A percentile compares a stretch with the other conserved stretches of the same genome.
phyloP scores from a whole-genome alignment of 169 alveolate genomes.

The Eimeria maxima region DNA sequence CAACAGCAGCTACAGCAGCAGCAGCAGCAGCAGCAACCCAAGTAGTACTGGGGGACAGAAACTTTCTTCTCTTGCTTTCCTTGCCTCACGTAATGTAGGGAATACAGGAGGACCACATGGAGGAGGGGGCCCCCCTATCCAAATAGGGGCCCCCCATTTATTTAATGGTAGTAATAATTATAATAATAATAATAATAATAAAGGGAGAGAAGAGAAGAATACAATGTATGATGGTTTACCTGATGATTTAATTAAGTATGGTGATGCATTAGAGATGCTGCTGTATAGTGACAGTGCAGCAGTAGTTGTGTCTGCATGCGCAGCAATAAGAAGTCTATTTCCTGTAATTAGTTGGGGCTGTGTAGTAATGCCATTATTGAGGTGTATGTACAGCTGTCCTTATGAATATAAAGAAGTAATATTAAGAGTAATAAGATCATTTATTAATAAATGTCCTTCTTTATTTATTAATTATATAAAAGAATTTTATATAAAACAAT shows the following conservation, averaged over 20 bases:
- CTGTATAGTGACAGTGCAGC: slow-evolving; percentile 67
- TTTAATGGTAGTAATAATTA: not conserved
- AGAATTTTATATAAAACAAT: slow-evolving; percentile 42
- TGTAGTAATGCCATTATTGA: slow-evolving; percentile 54
- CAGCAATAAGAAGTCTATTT: slow-evolving; percentile 15
- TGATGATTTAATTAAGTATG: slow-evolving; percentile 26
- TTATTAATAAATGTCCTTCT: slow-evolving; percentile 25
- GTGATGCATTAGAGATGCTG: not conserved
- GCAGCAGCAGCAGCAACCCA: slow-evolving; percentile 33
- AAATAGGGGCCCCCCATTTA: slow-evolving; percentile 9
- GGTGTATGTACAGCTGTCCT: slow-evolving; percentile 67
- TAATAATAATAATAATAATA: too few species aligned
- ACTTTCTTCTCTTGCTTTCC: not conserved
- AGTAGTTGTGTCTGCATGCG: slow-evolving; percentile 60
- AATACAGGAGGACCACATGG: not conserved
- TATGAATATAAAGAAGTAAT: slow-evolving; percentile 44
- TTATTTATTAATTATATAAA: slow-evolving; percentile 60
- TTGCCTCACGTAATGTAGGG: not conserved
- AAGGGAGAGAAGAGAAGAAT: not conserved
- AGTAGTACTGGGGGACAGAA: not conserved
- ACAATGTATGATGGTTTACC: slow-evolving; percentile 13
- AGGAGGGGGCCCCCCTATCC: not conserved
- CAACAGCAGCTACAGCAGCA: slow-evolving; percentile 13
- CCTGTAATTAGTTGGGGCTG: slow-evolving; percentile 33
- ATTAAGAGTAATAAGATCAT: not conserved